A percentile compares a stretch with the other conserved stretches of the same genome.
phyloP scores from a whole-genome alignment of 768 basidiomycete genomes.

The Lactifluus hygrophoroides region DNA sequence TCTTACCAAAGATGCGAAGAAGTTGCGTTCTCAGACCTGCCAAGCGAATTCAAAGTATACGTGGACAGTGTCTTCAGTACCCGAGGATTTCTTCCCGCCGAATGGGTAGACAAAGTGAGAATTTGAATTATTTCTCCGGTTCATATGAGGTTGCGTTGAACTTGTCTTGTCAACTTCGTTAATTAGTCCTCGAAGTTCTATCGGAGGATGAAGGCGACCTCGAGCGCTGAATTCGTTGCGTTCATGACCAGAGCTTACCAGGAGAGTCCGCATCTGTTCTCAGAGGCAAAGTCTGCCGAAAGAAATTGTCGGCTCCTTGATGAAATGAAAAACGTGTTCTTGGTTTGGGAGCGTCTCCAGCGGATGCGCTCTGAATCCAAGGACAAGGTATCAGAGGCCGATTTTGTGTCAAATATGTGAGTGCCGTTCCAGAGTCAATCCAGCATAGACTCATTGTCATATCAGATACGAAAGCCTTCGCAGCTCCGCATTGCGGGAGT shows the following conservation, averaged over 20 bases:
- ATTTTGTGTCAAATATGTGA: slow-evolving; percentile 47
- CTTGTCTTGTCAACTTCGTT: not conserved
- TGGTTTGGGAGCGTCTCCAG: slow-evolving; percentile 37
- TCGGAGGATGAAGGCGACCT: slow-evolving; percentile 23
- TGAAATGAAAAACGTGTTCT: slow-evolving; percentile 35
- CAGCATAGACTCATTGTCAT: not conserved
- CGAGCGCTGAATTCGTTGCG: slow-evolving; percentile 24
- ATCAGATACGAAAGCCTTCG: slow-evolving; percentile 43
- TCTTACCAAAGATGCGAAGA: slow-evolving; percentile 42
- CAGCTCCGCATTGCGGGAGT: slow-evolving; percentile 35
- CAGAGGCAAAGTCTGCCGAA: slow-evolving; percentile 20
- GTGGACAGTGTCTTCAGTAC: slow-evolving; percentile 34
- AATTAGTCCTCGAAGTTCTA: slow-evolving; percentile 24
- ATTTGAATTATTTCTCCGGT: not conserved
- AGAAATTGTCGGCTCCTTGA: slow-evolving; percentile 26
- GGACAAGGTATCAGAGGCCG: slow-evolving; percentile 46
- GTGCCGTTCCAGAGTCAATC: slow-evolving; percentile 17
- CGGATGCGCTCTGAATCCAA: slow-evolving; percentile 35
- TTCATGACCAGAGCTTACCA: slow-evolving; percentile 31
- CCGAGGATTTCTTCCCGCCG: slow-evolving; percentile 29
- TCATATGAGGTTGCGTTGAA: not conserved
- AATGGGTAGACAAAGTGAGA: slow-evolving; percentile 37
- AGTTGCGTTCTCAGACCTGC: slow-evolving; percentile 39
- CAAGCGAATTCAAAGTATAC: slow-evolving; percentile 31
- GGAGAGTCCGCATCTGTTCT: slow-evolving; percentile 35